These are phyloP conservation scores for Hygrophorus russula DNA, from an alignment of 768 basidiomycete species.

Conservation along the genomic window DNA sequence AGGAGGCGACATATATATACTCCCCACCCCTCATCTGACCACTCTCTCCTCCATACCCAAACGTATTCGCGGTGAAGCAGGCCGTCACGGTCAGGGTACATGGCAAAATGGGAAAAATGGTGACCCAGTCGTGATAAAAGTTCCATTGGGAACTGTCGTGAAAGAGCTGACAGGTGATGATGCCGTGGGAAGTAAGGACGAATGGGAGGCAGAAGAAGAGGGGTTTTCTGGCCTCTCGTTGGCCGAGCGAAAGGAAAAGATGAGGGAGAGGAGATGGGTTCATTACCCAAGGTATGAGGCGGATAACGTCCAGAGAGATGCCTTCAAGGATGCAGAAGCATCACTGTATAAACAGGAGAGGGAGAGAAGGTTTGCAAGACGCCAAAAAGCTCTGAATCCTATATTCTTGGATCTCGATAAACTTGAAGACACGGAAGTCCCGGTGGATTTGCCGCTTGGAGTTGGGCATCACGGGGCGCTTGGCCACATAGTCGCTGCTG, in stretches of 20 bases:
- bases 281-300: slow-evolving; percentile 67
- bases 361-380: slow-evolving; percentile 36
- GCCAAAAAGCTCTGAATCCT: slow-evolving; percentile 31
- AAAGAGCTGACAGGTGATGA: slow-evolving; percentile 62
- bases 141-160: slow-evolving; percentile 87
- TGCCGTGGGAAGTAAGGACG: slow-evolving; percentile 49
- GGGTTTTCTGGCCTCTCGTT: slow-evolving; percentile 33
- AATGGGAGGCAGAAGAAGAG: slow-evolving; percentile 68
- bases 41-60: slow-evolving; percentile 65
- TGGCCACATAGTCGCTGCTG: slow-evolving; percentile 60
- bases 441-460: slow-evolving; percentile 55
- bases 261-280: slow-evolving; percentile 62
- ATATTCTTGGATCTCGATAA: slow-evolving; percentile 56
- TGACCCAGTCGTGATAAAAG: slow-evolving; percentile 60
- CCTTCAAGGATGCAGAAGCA: slow-evolving; percentile 64
- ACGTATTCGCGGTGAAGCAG: slow-evolving; percentile 55
- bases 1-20: slow-evolving; percentile 80
- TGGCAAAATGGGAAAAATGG: slow-evolving; percentile 81
- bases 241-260: slow-evolving; percentile 40
- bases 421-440: slow-evolving; percentile 22
- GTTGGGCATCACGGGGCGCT: slow-evolving; percentile 36
- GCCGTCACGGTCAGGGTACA: slow-evolving; percentile 68
- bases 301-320: slow-evolving; percentile 48
- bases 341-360: slow-evolving; percentile 50
- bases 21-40: slow-evolving; percentile 67